Conservation (phyloP, 768 basidiomycete species). For the Hygrophorus russula region DNA sequence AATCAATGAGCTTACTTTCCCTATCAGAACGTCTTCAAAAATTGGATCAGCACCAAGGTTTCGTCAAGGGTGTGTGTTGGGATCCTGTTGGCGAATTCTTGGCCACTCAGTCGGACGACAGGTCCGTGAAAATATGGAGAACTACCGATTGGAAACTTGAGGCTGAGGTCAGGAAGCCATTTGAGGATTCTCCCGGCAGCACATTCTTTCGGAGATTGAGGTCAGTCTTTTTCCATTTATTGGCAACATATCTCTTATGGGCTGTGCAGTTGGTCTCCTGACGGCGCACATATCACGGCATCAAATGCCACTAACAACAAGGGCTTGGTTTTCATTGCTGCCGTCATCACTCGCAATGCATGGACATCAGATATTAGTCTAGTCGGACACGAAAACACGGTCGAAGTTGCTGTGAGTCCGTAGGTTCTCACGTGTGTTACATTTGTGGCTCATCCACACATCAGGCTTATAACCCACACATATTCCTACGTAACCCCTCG, state of each 20-base stretch:
- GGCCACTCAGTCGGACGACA: conserved; percentile 96
- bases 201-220: conserved; percentile 91
- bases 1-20: background rate
- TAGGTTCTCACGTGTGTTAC: conserved; percentile 24
- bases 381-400: conserved; percentile 94
- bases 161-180: conserved; percentile 79
- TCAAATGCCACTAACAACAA: conserved; percentile 96
- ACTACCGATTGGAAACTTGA: conserved; percentile 87
- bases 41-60: conserved; percentile 85
- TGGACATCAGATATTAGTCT: conserved; percentile 92
- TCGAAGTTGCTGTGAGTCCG: conserved; percentile 71
- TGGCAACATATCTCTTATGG: background rate
- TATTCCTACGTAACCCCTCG: conserved; percentile 72
- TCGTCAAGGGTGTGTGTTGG: conserved; percentile 98
- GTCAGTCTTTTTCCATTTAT: conserved; percentile 22
- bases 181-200: conserved; percentile 86
- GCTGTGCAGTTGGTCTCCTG: conserved; percentile 85
- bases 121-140: conserved; percentile 93
- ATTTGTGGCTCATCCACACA: conserved; percentile 1
- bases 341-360: conserved; percentile 80
- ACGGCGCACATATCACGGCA: conserved; percentile 96
- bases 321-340: conserved; percentile 95
- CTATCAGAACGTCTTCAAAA: conserved; percentile 66
- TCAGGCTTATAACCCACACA: conserved; percentile 87
- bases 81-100: conserved; percentile 97